These are phyloP conservation scores for Gossypium longicalyx DNA, from an alignment of 345 rosid genomes.

Conservation along the genomic window DNA sequence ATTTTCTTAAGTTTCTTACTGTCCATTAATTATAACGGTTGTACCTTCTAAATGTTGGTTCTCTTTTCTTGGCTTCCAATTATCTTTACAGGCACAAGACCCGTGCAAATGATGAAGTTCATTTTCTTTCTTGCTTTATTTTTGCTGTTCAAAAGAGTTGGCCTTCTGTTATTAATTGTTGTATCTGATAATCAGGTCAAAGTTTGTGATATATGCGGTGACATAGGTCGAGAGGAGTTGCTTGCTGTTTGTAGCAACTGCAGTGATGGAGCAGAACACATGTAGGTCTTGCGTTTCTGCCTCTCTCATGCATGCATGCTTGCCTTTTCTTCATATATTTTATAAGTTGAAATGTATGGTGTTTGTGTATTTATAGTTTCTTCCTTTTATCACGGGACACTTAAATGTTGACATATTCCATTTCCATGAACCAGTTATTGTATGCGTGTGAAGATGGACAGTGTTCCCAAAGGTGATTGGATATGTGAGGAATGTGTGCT, in stretches of 20 bases:
- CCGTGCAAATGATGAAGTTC: neutral
- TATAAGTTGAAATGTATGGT: neutral
- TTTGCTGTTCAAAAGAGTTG: neutral
- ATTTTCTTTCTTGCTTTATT: neutral
- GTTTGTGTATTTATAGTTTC: neutral
- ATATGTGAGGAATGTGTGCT: slow-evolving; percentile 49
- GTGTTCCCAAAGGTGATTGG: slow-evolving; percentile 47
- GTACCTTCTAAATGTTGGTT: neutral
- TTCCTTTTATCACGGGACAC: neutral
- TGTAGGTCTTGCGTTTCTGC: slow-evolving; percentile 25
- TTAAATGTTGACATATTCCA: slow-evolving; percentile 1
- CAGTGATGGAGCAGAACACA: slow-evolving; percentile 62
- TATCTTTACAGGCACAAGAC: neutral
- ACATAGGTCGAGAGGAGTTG: slow-evolving; percentile 41
- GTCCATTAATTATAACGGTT: neutral
- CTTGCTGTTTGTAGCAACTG: slow-evolving; percentile 55
- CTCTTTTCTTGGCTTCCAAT: neutral
- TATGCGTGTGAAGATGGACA: slow-evolving; percentile 41
- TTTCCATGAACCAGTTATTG: slow-evolving; percentile 45
- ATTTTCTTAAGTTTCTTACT: neutral
- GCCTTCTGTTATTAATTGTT: neutral
- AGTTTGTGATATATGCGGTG: slow-evolving; percentile 68
- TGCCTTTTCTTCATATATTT: neutral
- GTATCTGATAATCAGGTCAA: slow-evolving; percentile 38
- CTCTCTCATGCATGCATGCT: neutral